Evolutionary conservation across 2,329 filamentous ascomycete species (phyloP).

Genomic region (Apiospora koreana): DNA sequence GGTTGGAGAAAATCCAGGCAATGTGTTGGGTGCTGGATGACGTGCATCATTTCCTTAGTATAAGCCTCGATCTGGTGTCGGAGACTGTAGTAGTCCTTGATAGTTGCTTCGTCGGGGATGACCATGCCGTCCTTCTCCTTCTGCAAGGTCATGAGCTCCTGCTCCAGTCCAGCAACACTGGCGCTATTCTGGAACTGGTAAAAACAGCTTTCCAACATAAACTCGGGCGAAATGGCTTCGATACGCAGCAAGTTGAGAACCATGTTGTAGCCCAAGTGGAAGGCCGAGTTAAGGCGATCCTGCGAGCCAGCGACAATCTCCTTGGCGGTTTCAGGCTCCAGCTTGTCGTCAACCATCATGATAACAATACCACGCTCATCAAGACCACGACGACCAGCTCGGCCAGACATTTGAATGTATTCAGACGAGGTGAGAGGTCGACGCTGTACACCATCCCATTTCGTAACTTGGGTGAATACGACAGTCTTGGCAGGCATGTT

Average conservation of each 20-base stretch:
- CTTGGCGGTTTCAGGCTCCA: conserved; percentile 92
- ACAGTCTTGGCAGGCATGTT: conserved; percentile 99
- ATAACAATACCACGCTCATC: conserved; percentile 98
- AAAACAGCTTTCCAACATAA: conserved; percentile 98
- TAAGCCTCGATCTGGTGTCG: conserved; percentile 82
- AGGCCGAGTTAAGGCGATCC: conserved; percentile 95
- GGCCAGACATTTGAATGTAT: conserved; percentile 98
- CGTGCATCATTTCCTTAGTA: conserved; percentile 83
- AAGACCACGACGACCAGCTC: conserved; percentile 93
- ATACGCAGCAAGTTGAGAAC: conserved; percentile 94
- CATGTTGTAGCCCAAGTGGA: conserved; percentile 99
- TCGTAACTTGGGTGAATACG: conserved; percentile 95
- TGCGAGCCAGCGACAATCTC: conserved; percentile 95
- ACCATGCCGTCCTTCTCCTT: conserved; percentile 69
- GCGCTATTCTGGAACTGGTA: conserved; percentile 97
- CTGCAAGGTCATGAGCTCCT: conserved; percentile 78
- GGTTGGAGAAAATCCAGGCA: conserved; percentile 81
- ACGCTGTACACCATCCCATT: conserved; percentile 82
- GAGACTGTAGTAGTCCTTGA: conserved; percentile 93
- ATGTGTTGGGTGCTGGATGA: conserved; percentile 90
- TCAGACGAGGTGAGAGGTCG: conserved; percentile 91
- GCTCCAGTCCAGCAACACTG: conserved; percentile 80
- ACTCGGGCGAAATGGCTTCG: conserved; percentile 98
- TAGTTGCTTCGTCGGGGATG: conserved; percentile 82
- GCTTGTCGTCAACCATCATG: conserved; percentile 98